These are phyloP conservation scores for Phytopythium boreale DNA, from an alignment of 352 stramenopile species.

Conservation along the genomic window DNA sequence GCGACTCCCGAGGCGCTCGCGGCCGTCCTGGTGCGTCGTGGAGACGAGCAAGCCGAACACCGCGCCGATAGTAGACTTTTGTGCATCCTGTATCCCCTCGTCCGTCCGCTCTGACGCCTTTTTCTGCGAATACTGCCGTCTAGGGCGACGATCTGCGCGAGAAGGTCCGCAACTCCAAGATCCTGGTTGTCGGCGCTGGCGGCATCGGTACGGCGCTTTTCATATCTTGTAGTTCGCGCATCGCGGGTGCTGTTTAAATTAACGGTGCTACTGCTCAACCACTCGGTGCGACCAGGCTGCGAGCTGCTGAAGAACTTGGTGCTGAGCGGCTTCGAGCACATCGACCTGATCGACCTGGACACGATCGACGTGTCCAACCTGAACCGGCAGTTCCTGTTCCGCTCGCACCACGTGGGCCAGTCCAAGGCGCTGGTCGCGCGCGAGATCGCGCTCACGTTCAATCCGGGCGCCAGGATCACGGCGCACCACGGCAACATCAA, in stretches of 20 bases:
- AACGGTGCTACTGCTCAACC: not conserved
- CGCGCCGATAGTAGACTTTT: not conserved
- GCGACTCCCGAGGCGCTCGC: slow-evolving; percentile 17
- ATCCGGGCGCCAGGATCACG: slow-evolving; percentile 85
- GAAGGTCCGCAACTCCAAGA: slow-evolving; percentile 80
- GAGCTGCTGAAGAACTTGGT: slow-evolving; percentile 99
- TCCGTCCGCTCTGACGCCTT: not conserved
- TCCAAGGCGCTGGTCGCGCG: slow-evolving; percentile 92
- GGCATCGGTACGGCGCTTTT: slow-evolving; percentile 89
- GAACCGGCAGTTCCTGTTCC: slow-evolving; percentile 99
- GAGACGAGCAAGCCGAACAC: not conserved
- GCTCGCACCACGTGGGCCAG: slow-evolving; percentile 96
- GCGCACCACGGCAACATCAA: slow-evolving; percentile 99
- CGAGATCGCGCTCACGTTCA: slow-evolving; percentile 85
- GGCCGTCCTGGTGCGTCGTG: slow-evolving; percentile 49
- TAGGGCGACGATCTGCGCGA: slow-evolving; percentile 55
- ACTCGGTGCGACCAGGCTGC: slow-evolving; percentile 81
- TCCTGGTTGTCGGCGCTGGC: slow-evolving; percentile 97
- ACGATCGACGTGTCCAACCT: slow-evolving; percentile 99
- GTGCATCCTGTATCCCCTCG: not conserved
- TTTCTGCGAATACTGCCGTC: too few relatives aligned
- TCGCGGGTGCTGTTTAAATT: too few relatives aligned
- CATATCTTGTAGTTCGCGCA: too few relatives aligned
- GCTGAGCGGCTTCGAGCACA: slow-evolving; percentile 92
- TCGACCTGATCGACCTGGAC: slow-evolving; percentile 97